phyloP scores from a whole-genome alignment of 768 basidiomycete species.

The Phylloporus sp. region DNA sequence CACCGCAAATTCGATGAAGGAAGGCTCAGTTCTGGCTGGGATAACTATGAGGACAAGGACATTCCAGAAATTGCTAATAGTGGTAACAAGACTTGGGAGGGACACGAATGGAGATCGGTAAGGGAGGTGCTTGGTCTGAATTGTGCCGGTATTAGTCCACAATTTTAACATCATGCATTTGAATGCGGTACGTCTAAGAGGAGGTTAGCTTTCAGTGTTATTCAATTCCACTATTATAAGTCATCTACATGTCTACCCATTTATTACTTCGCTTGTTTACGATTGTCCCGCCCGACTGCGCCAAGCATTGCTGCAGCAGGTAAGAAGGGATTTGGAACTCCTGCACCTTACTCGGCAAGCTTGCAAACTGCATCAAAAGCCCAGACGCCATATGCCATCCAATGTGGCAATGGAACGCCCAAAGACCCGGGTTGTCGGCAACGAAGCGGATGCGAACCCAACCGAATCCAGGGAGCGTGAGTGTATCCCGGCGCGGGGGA shows the following conservation, averaged over 20 bases:
- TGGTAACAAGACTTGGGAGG: conserved; percentile 31
- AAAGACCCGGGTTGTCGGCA: conserved; percentile 42
- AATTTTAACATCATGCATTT: not conserved
- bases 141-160: not conserved
- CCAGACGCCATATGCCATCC: conserved; percentile 40
- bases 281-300: conserved; percentile 28
- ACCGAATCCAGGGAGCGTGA: conserved; percentile 37
- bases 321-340: conserved; percentile 34
- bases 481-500: conserved; percentile 40
- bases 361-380: conserved; percentile 39
- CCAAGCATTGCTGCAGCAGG: conserved; percentile 31
- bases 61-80: conserved; percentile 29
- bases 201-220: too few species aligned
- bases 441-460: conserved; percentile 39
- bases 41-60: conserved; percentile 28
- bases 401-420: conserved; percentile 45
- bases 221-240: not conserved
- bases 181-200: too few species aligned
- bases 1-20: conserved; percentile 30
- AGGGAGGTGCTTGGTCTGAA: conserved; percentile 21
- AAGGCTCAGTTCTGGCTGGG: conserved; percentile 34
- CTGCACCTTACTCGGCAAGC: conserved; percentile 33
- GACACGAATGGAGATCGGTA: conserved; percentile 32
- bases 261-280: conserved; percentile 16
- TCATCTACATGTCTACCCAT: conserved; percentile 19